These are phyloP conservation scores for Penicillium occitanis DNA, from an alignment of 2,329 filamentous ascomycete genomes.

Conservation along the genomic window DNA sequence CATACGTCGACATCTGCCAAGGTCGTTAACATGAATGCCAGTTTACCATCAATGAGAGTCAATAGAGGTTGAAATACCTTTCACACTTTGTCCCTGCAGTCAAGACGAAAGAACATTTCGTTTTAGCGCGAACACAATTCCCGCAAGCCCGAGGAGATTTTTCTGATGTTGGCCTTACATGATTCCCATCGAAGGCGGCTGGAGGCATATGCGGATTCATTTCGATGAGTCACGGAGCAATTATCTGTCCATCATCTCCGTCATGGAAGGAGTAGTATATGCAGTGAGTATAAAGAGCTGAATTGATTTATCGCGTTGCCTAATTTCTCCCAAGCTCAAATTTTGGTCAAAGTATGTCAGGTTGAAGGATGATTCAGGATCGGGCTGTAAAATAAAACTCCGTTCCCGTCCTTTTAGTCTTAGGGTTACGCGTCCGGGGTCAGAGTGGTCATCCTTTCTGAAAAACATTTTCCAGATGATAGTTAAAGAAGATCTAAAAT, in stretches of 20 bases:
- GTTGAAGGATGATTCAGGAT: not conserved
- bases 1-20: slow-evolving; percentile 8
- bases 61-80: not conserved
- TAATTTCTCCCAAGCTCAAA: not conserved
- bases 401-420: not conserved
- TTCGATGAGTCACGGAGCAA: not conserved
- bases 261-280: not conserved
- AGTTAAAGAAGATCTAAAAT: too few species aligned
- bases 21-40: not conserved
- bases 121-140: slow-evolving; percentile 11
- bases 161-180: not conserved
- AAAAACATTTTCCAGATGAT: not conserved
- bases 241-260: not conserved
- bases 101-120: slow-evolving; percentile 5
- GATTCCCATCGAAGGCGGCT: not conserved
- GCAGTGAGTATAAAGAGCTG: not conserved
- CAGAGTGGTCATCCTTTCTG: too few species aligned
- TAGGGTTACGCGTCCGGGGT: not conserved
- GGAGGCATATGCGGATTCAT: not conserved
- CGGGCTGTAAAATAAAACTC: not conserved
- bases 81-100: slow-evolving; percentile 9
- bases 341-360: not conserved
- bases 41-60: too few species aligned
- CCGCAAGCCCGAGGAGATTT: slow-evolving; percentile 8
- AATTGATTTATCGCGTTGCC: not conserved